Base-by-base conservation (phyloP, 495 filamentous ascomycete species). In the Tetracladium marchalianum region DNA sequence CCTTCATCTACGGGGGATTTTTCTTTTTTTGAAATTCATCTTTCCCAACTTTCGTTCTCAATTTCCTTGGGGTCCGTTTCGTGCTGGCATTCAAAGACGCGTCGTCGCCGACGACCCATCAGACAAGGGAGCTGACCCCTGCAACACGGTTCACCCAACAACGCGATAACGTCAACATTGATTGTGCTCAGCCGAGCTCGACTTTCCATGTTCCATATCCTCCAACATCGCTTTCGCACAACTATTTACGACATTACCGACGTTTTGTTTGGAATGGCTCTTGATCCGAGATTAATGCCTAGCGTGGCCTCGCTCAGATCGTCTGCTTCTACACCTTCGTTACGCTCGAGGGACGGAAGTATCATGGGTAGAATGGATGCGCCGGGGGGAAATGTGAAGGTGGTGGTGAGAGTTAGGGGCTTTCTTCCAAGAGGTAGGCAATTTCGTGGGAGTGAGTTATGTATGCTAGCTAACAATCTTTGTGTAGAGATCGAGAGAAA, bases 321-420 rank as follows among this genome's bases (percentile, higher is more conserved):
- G 27, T 76, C 69, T 44, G 81, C 80, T 39, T 85, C 80, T 37
- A 78, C 78, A 11, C 77, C 77, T 18, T 88, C 83, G 32, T 62
- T 92, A 57, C 81, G 86, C 34, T 83, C 84, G 11, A 68, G 83
- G 54, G 82, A 89, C 60, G 75, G 77, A 27, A 75, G 75, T 18
- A 62, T 78, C 11, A 62, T 64, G 36, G 64, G 68, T 40, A 66
- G 63, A 63, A 64, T 62, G 59, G 73, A 76, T 36, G 37, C 41
- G 34, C 66, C 71, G 11, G 87, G 81, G 32, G 89, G 87, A 11
- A 96, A 97, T 70, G 90, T 98, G 43, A 80, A 84, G 61, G 92
- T 98, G 15, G 92, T 96, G 11, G 92, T 98, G 55, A 71, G 92
- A 52, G 89, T 95, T 44, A 73, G 92, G 52, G 89, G 80, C 16